These are phyloP conservation scores for Phytophthora tentaculata DNA, from an alignment of 352 stramenopile genomes.

Conservation along the genomic window DNA sequence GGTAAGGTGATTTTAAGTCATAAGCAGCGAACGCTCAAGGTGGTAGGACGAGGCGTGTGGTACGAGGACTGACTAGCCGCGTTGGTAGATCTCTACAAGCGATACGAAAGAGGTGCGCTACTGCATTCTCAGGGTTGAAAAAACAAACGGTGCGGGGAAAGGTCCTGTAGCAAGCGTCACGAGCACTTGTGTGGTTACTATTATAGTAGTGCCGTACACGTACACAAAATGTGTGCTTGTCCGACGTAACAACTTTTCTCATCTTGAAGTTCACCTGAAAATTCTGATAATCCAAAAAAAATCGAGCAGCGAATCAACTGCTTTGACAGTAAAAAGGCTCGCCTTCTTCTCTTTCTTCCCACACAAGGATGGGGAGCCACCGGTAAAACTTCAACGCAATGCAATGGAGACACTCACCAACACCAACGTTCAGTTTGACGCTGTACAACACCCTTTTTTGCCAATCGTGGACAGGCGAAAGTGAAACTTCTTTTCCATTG, in stretches of 20 bases:
- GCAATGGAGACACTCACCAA: neutral
- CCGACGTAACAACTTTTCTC: neutral
- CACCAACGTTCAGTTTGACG: neutral
- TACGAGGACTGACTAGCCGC: neutral
- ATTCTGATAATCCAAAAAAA: neutral
- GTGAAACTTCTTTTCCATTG: constrained; percentile 2
- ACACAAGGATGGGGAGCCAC: neutral
- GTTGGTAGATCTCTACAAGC: neutral
- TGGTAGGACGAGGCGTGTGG: neutral
- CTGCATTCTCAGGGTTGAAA: neutral
- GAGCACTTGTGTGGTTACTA: too few relatives aligned
- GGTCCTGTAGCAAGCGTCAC: neutral
- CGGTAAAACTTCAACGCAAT: neutral
- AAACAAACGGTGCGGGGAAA: neutral
- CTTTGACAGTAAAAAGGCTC: too few relatives aligned
- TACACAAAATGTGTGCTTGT: neutral
- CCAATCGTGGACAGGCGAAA: constrained; percentile 4
- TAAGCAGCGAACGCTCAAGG: too few relatives aligned
- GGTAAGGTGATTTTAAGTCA: neutral
- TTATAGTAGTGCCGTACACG: too few relatives aligned
- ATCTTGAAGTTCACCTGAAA: constrained; percentile 3
- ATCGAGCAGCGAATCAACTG: neutral
- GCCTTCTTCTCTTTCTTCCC: neutral
- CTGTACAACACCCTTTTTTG: constrained; percentile 1
- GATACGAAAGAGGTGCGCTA: constrained; percentile 3